Base-by-base conservation (phyloP, 2,329 filamentous ascomycete genomes). In the Alternaria triticimaculans region DNA sequence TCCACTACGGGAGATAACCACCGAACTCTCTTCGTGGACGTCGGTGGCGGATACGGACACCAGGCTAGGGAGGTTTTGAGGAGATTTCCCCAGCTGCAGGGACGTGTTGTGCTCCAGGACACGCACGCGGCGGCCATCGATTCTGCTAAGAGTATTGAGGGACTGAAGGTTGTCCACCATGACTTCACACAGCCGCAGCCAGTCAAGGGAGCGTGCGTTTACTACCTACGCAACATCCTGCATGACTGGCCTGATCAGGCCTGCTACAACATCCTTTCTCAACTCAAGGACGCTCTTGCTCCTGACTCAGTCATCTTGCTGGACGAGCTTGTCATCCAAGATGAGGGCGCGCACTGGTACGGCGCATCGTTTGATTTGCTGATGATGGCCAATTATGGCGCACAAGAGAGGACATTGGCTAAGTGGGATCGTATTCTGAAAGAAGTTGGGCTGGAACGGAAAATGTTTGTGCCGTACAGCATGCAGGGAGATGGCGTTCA, bases 361-460 rank as follows among this genome's bases (percentile, higher is more conserved):
- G 58, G 58, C 20, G 53, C 58, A 20, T 61, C 53, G 11, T 50
- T 51, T 20, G 58, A 61, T 61, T 8, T 61, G 20, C 58, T 61
- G 18, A 61, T 61, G 58, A 61, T 61, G 58, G 58, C 53, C 15
- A 61, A 61, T 21, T 61, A 61, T 6, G 58, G 58, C 3, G 58
- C 58, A 14, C 45, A 54, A 18, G 58, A 61, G 33, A 50, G 58
- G 44, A 57, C 53, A 15, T 53, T 61, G 25, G 21, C n/a, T 23
- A 54, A 61, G 33, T 61, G 58, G 58, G 58, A 61, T 57, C 33
- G 45, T 11, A 28, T 61, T n/a, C 21, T 61, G 11, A 53, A 51
- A 11, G 44, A 43, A 30, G 58, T 56, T n/a, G 58, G 58, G 30
- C n/a, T 61, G 18, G 58, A 61, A 50, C 58, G 58, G 6, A 61